Evolutionary conservation across 805 yeast species (phyloP).

Genomic region (Maudiozyma saulgeensis): DNA sequence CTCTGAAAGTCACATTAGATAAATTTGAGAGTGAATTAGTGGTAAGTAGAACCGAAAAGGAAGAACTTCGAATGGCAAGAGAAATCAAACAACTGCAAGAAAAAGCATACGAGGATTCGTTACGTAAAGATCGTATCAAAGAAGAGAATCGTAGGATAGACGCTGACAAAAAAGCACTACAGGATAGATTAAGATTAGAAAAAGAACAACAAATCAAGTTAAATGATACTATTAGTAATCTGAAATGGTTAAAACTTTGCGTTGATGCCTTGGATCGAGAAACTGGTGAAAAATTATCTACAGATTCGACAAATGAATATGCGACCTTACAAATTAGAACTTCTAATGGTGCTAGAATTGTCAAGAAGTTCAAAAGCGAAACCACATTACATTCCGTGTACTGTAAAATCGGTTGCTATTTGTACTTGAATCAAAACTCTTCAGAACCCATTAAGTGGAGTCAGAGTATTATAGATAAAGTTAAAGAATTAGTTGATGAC

Average conservation of each 20-base stretch:
- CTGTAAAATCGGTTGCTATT: slow-evolving; percentile 18
- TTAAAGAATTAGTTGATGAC: slow-evolving; percentile 10
- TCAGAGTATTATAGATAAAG: slow-evolving; percentile 38
- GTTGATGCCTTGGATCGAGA: background rate
- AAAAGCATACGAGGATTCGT: slow-evolving; percentile 51
- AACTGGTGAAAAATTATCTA: background rate
- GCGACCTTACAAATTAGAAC: slow-evolving; percentile 28
- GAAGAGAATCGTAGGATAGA: slow-evolving; percentile 34
- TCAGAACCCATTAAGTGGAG: slow-evolving; percentile 58
- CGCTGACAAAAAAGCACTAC: slow-evolving; percentile 4
- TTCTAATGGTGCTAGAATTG: slow-evolving; percentile 22
- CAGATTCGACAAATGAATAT: background rate
- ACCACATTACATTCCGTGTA: slow-evolving; percentile 18
- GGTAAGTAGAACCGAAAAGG: slow-evolving; percentile 48
- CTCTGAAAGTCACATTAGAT: slow-evolving; percentile 36
- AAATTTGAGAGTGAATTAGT: slow-evolving; percentile 53
- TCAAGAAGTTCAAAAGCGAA: slow-evolving; percentile 16
- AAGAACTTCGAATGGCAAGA: slow-evolving; percentile 50
- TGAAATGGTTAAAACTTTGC: slow-evolving; percentile 20
- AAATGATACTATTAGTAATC: slow-evolving; percentile 10
- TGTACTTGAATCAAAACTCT: slow-evolving; percentile 32
- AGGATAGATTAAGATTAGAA: slow-evolving; percentile 6
- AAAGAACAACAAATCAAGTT: slow-evolving; percentile 10
- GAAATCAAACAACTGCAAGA: slow-evolving; percentile 56
- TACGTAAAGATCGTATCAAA: slow-evolving; percentile 47